A percentile compares a stretch with the other conserved stretches of the same genome.
These are phyloP conservation scores for Corynespora cassiicola DNA, from an alignment of 2,329 filamentous ascomycete genomes.

Conservation along the genomic window DNA sequence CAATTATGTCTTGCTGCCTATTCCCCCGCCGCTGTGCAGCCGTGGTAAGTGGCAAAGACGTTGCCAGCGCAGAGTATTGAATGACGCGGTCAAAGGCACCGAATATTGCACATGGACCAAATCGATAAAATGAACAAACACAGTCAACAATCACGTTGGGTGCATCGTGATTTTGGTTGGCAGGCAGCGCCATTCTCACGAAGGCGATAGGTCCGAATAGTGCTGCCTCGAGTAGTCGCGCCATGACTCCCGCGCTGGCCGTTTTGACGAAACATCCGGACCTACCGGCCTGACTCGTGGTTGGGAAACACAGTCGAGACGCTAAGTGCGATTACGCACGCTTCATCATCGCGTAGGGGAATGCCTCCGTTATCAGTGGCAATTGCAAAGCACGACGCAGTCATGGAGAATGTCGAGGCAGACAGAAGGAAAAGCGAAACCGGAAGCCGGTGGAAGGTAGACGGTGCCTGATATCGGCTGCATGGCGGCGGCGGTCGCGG, in stretches of 20 bases:
- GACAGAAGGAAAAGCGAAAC: conserved; percentile 5
- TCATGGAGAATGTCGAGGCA: conserved; percentile 10
- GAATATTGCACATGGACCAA: no score
- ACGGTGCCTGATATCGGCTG: conserved; percentile 7
- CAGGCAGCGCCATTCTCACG: conserved; percentile 29
- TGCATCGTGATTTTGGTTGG: no score
- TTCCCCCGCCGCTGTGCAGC: no score
- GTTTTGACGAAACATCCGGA: conserved; percentile 4
- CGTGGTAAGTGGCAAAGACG: no score
- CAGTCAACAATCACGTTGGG: no score
- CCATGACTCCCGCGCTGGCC: conserved; percentile 14
- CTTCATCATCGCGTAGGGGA: conserved; percentile 3
- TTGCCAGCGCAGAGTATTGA: no score
- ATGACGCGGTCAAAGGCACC: no score
- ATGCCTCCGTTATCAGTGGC: conserved; percentile 1
- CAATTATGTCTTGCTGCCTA: no score
- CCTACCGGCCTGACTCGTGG: conserved; percentile 19
- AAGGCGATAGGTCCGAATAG: conserved; percentile 32
- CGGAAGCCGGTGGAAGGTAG: conserved; percentile 4
- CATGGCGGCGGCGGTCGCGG: conserved; percentile 11
- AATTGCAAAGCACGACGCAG: conserved; percentile 3
- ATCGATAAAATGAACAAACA: no score
- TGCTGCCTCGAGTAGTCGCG: conserved; percentile 36
- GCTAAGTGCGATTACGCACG: conserved; percentile 20
- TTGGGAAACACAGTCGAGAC: conserved; percentile 25